These are phyloP conservation scores for Zasmidium cellare DNA, from an alignment of 2,329 filamentous ascomycete species.

Conservation along the genomic window DNA sequence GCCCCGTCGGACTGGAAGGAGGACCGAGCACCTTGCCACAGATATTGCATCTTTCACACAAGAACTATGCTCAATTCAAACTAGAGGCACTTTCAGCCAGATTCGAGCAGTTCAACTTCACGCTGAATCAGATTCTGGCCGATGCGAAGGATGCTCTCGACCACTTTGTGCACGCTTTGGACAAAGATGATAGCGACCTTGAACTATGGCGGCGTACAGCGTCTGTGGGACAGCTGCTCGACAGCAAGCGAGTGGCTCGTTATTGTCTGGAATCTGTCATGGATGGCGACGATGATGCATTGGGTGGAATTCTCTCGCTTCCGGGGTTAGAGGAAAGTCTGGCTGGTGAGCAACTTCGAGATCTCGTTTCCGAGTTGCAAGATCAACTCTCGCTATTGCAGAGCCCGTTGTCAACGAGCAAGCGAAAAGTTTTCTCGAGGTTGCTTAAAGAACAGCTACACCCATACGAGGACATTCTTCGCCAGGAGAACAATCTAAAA, in stretches of 20 bases:
- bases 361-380: constrained; percentile 51
- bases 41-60: constrained; percentile 89
- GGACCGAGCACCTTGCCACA: constrained; percentile 81
- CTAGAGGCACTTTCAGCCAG: constrained; percentile 59
- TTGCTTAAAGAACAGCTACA: constrained; percentile 56
- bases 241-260: constrained; percentile 59
- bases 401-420: constrained; percentile 50
- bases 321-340: constrained; percentile 59
- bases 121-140: constrained; percentile 31
- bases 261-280: constrained; percentile 65
- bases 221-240: constrained; percentile 57
- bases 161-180: constrained; percentile 62
- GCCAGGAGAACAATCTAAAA: constrained; percentile 13
- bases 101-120: constrained; percentile 27
- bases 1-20: constrained; percentile 61
- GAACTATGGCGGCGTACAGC: constrained; percentile 64
- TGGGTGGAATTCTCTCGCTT: constrained; percentile 55
- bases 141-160: constrained; percentile 47
- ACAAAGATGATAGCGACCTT: constrained; percentile 64
- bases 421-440: constrained; percentile 51
- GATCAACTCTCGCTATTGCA: constrained; percentile 58
- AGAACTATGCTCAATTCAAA: constrained; percentile 90
- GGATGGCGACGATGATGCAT: constrained; percentile 59
- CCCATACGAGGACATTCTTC: constrained; percentile 49
- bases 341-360: constrained; percentile 52